phyloP scores from a whole-genome alignment of 495 filamentous ascomycete genomes.

The Penicillium antarcticum region DNA sequence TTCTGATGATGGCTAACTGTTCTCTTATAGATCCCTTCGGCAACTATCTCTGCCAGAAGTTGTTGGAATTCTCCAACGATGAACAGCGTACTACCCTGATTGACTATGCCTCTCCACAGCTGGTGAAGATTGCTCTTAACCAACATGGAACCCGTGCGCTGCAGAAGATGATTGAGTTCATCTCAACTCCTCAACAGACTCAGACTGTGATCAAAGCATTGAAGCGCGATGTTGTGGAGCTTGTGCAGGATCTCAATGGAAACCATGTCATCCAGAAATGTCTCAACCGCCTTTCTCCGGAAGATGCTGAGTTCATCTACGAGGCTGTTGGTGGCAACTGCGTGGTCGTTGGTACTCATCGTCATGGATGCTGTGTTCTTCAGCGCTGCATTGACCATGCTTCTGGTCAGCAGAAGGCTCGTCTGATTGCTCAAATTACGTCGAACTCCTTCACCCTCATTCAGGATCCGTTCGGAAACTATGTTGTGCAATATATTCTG shows the following conservation, averaged over 20 bases:
- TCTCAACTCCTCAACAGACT: slow-evolving; percentile 75
- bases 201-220: slow-evolving; percentile 79
- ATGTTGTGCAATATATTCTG: slow-evolving; percentile 97
- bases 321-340: slow-evolving; percentile 84
- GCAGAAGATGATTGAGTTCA: slow-evolving; percentile 99
- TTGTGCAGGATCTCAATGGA: slow-evolving; percentile 96
- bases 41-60: slow-evolving; percentile 96
- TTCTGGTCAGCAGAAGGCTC: slow-evolving; percentile 80
- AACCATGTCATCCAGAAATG: slow-evolving; percentile 99
- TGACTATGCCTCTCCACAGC: slow-evolving; percentile 76
- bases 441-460: slow-evolving; percentile 76
- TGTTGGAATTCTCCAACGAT: slow-evolving; percentile 88
- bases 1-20: background rate
- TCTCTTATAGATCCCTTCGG: slow-evolving; percentile 78
- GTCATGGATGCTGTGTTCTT: slow-evolving; percentile 95
- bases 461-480: slow-evolving; percentile 97
- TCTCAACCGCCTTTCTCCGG: slow-evolving; percentile 79
- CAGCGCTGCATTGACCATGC: slow-evolving; percentile 98
- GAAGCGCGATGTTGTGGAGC: slow-evolving; percentile 72
- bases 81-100: slow-evolving; percentile 92
- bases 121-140: slow-evolving; percentile 91
- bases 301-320: slow-evolving; percentile 93
- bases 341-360: slow-evolving; percentile 90
- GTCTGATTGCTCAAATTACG: slow-evolving; percentile 82
- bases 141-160: slow-evolving; percentile 94